Base-by-base conservation (phyloP, 768 basidiomycete genomes). In the Podaxis sp. region DNA sequence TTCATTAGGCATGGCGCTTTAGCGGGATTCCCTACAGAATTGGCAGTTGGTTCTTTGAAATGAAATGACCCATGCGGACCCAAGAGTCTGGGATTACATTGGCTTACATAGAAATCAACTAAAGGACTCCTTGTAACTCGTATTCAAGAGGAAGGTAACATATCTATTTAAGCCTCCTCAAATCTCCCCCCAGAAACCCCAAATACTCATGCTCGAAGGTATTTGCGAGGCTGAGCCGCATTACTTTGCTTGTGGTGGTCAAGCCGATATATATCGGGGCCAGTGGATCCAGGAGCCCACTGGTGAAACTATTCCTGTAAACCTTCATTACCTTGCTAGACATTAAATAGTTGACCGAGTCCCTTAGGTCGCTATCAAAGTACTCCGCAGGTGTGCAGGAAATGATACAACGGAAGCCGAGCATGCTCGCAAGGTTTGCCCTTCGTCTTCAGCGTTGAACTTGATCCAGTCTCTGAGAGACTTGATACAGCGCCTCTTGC, bases 241-340 rank as follows among this genome's bases (percentile, higher is more conserved):
- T 4, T 62, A 15, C 26, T 66, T 66, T 51, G 64, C 64, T n/a
- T 57, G 49, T 36, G 67, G 67, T 2, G 60, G 66, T 5, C 49
- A 56, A 6, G 65, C 67, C 10, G 66, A 68, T 30, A 41, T 68
- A 15, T 68, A 62, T 58, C 58, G 57, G 24, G 66, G 64, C 22
- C 41, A 49, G 36, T 65, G 53, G 64, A 55, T 52, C 30, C 17
- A 46, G 11, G 24, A 51, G 20, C 22, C 48, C 7, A 37, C 52
- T 5, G 44, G n/a, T 36, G 41, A 41, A 51, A n/a, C 54, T 17
- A 44, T 58, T 6, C 46, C 5, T 10, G 57, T 58, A 48, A n/a
- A 36, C 10, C 44, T 46, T 7, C 17, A 15, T 17, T 17, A 24
- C 20, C 6, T 10, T 22, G 28, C 24, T 4, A 26, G 20, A 46